Base-by-base conservation (phyloP, 768 basidiomycete species). In the Kwoniella sp. region DNA sequence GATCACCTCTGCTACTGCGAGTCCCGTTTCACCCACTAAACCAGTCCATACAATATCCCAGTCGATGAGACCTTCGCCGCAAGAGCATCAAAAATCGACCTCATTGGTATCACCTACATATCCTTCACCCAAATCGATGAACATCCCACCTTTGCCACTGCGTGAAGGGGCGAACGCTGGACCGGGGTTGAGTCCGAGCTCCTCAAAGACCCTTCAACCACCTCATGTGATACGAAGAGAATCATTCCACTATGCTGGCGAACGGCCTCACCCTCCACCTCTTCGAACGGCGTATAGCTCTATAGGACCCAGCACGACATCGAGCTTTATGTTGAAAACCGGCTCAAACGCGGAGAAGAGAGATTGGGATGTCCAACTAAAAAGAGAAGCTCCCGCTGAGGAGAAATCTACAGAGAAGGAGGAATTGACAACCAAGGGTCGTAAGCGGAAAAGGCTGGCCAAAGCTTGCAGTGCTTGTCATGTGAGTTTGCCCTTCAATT, bases 381-480 rank as follows among this genome's bases (percentile, higher is more conserved):
- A 21, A 47, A 24, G 24, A 52, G 40, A 56, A 29, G 55, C 50
- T 17, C 37, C 58, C 4, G 47, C 53, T 1, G 50, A 57, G n/a
- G 48, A 58, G 10, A 46, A 27, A 12, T 21, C 29, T 19, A 12
- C 30, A 5, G 68, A 71, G 17, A 58, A 65, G 17, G 69, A 77
- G 21, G 78, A 80, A 51, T 58, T 78, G 52, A 80, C 79, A 0
- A 78, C 79, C 1, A 80, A 80, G 52, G 79, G 79, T 1, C 63
- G 77, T 52, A 80, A 78, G 58, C 63, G 79, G 36, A 80, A 80
- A 68, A 73, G 79, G 54, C 58, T 80, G 51, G 79, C 79, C 1
- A 80, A 80, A 55, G 79, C 79, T 36, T 80, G 79, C 49, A 70
- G 69, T 55, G 79, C 79, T 15, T 80, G 79, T 69, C 79, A 80